Evolutionary conservation across 1,284 basidiomycete species (phyloP), one percentile per base, ranked within the genome.

Genomic region (Cutaneotrichosporon spelunceum): DNA sequence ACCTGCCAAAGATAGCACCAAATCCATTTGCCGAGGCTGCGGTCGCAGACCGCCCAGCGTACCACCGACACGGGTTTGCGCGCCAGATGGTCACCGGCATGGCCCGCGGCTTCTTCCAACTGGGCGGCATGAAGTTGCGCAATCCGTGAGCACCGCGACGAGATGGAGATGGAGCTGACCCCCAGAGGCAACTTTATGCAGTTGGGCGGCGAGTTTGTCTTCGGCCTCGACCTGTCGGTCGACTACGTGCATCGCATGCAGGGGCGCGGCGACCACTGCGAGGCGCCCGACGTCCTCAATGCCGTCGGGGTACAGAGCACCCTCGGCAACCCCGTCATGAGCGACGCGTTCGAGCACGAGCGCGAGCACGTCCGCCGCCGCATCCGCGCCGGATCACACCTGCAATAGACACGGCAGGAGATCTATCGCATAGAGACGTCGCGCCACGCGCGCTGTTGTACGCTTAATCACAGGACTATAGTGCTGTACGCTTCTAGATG

Each of bases 171-270:
- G 1, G n/a, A n/a, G n/a, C 30, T 33, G 30, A 33, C 30, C 30
- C n/a, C 30, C 30, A 33, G 30, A 45, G 79, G 79, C 4, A 76
- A 67, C 36, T 64, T 78, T n/a, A 67, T 67, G 7, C 79, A 80
- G 57, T 70, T 79, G 9, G 79, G 78, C 10, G 79, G 79, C 33
- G 78, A 79, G 62, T 79, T 78, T 61, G 70, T 78, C 29, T 65
- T 79, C 10, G 62, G 64, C 0, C 63, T 70, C 1, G 70, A 69
- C 3, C 70, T 65, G 54, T 66, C 62, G 14, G 76, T 74, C 59
- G 68, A 72, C 4, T 79, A 78, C 63, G 77, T 76, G 4, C 78
- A 79, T 59, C 68, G 79, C 11, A 80, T 80, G 79, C 74, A 70
- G 70, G 74, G 69, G 21, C 76, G 71, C 6, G 72, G 45, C 58